A percentile compares a stretch with the other conserved stretches of the same genome.
Conservation (phyloP, 345 rosid species). For the Citrus maxima region DNA sequence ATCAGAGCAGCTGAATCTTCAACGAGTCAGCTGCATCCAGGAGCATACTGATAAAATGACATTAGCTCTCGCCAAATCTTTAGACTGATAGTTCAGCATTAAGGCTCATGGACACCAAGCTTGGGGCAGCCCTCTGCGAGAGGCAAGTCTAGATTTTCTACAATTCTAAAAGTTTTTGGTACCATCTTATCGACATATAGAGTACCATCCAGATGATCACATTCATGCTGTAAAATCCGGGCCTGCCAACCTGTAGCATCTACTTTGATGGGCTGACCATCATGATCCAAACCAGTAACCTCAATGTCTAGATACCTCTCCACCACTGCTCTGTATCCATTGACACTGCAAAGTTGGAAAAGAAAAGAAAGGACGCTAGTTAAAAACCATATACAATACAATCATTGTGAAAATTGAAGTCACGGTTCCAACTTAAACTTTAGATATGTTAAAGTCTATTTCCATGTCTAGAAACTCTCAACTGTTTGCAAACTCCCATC, state of each 20-base stretch:
- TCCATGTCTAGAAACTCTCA: not conserved
- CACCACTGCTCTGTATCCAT: slow-evolving; percentile 83
- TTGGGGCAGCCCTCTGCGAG: slow-evolving; percentile 79
- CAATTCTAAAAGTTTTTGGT: slow-evolving; percentile 72
- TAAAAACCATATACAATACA: not conserved
- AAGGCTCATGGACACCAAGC: slow-evolving; percentile 43
- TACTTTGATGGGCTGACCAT: slow-evolving; percentile 58
- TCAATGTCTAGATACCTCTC: slow-evolving; percentile 81
- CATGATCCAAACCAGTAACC: slow-evolving; percentile 67
- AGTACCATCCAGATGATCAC: slow-evolving; percentile 86
- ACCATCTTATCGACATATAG: slow-evolving; percentile 85
- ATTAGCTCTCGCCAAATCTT: not conserved
- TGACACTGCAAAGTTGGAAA: slow-evolving; percentile 42
- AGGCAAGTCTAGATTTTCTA: slow-evolving; percentile 75
- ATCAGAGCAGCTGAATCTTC: not conserved
- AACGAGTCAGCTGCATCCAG: not conserved
- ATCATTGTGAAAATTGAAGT: not conserved
- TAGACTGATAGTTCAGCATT: not conserved
- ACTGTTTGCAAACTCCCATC: not conserved
- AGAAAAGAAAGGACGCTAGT: not conserved
- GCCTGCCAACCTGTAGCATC: slow-evolving; percentile 95
- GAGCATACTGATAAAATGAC: not conserved
- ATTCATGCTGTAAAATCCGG: slow-evolving; percentile 86
- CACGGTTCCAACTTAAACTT: not conserved
- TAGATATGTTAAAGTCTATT: not conserved